Percentiles rank a stretch among this genome's conserved stretches.
phyloP scores from a whole-genome alignment of 148 eudicot genomes.

The Bassia scoparia region DNA sequence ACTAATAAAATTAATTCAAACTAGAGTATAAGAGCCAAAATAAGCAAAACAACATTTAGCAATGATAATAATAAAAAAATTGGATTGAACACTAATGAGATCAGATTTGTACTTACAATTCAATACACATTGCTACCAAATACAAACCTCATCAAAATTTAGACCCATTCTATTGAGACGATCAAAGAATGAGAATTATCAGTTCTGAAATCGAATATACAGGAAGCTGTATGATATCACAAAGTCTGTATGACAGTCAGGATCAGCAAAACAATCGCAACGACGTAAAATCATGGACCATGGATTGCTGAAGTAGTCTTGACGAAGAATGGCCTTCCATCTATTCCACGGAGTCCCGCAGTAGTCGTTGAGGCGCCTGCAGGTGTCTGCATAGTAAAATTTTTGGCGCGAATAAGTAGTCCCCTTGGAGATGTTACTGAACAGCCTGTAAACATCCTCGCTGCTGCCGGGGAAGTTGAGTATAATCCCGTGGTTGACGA shows the following conservation, averaged over 20 bases:
- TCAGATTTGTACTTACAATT: too few species aligned
- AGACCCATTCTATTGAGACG: too few species aligned
- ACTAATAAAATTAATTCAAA: too few species aligned
- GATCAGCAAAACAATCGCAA: slow-evolving; percentile 33
- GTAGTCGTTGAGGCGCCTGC: slow-evolving; percentile 20
- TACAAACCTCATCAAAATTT: too few species aligned
- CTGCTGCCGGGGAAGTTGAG: slow-evolving; percentile 34
- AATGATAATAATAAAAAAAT: too few species aligned
- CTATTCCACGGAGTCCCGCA: slow-evolving; percentile 29
- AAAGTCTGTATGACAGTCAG: slow-evolving; percentile 38
- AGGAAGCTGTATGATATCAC: slow-evolving; percentile 27
- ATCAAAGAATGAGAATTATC: too few species aligned
- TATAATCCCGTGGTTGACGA: slow-evolving; percentile 33
- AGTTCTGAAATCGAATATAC: too few species aligned
- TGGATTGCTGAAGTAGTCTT: slow-evolving; percentile 40
- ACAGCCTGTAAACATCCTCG: slow-evolving; percentile 28
- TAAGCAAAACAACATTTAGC: too few species aligned
- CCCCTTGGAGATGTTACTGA: slow-evolving; percentile 34
- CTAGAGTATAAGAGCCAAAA: too few species aligned
- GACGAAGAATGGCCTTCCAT: slow-evolving; percentile 38
- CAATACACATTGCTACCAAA: too few species aligned
- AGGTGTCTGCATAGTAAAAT: slow-evolving; percentile 36
- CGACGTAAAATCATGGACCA: slow-evolving; percentile 36
- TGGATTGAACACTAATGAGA: too few species aligned
- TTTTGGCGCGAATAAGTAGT: slow-evolving; percentile 28